Evolutionary conservation across 441 rosid genomes (phyloP).

Genomic region (Gossypium laxum): DNA sequence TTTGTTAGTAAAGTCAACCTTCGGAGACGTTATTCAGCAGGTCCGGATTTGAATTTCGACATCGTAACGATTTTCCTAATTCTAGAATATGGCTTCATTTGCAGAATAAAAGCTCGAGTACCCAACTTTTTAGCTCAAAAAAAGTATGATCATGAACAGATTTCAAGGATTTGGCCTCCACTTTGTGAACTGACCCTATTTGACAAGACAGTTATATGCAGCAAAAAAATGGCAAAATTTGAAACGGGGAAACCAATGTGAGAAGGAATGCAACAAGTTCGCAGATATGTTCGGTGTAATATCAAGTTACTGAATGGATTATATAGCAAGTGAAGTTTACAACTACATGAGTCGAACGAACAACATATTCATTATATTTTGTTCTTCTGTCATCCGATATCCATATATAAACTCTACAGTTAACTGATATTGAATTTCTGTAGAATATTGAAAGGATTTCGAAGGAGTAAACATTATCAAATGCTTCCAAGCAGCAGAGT

Average conservation of each 20-base stretch:
- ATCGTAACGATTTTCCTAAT: too few relatives aligned
- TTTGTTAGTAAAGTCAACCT: too few relatives aligned
- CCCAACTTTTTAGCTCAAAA: not conserved
- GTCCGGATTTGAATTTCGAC: too few relatives aligned
- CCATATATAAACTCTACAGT: conserved; percentile 17
- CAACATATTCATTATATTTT: not conserved
- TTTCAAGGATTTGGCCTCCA: not conserved
- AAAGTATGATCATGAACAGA: not conserved
- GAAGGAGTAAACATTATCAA: not conserved
- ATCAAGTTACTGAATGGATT: conserved; percentile 10
- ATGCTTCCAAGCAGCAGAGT: conserved; percentile 8
- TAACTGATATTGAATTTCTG: conserved; percentile 21
- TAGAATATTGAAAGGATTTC: conserved; percentile 4
- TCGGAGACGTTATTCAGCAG: too few relatives aligned
- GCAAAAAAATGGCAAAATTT: not conserved
- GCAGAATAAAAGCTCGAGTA: not conserved
- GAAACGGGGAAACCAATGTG: not conserved
- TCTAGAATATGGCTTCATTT: too few relatives aligned
- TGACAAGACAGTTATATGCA: not conserved
- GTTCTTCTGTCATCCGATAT: conserved; percentile 11
- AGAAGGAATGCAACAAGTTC: not conserved
- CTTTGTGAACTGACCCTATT: not conserved
- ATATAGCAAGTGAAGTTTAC: conserved; percentile 14
- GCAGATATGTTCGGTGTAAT: not conserved
- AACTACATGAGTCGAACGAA: conserved; percentile 10